phyloP scores from a whole-genome alignment of 805 yeast genomes.

The Pichia cephalocereana region DNA sequence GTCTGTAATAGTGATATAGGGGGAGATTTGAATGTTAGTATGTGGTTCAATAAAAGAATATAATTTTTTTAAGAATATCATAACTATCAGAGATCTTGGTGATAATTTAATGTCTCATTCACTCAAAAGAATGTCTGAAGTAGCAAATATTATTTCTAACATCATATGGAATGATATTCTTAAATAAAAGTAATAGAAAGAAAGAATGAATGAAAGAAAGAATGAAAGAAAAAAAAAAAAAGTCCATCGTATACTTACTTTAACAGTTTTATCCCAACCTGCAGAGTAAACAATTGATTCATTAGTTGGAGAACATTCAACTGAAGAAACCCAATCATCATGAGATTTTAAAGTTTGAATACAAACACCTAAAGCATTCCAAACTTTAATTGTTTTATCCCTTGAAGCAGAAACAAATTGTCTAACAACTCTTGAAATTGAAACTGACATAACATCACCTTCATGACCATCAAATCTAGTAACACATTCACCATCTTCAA shows the following conservation, averaged over 20 bases:
- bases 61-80: no score
- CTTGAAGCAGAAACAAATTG: slow-evolving; percentile 98
- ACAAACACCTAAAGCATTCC: slow-evolving; percentile 99
- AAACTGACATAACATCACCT: slow-evolving; percentile 94
- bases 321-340: slow-evolving; percentile 98
- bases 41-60: no score
- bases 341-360: slow-evolving; percentile 90
- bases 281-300: slow-evolving; percentile 83
- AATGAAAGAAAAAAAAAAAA: not conserved
- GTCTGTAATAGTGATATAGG: slow-evolving; percentile 41
- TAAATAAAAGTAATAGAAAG: not conserved
- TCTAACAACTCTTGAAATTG: slow-evolving; percentile 93
- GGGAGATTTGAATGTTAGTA: slow-evolving; percentile 13
- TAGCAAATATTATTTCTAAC: slow-evolving; percentile 85
- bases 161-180: slow-evolving; percentile 45
- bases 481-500: slow-evolving; percentile 87
- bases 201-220: not conserved
- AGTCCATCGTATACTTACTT: slow-evolving; percentile 45
- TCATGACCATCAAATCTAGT: slow-evolving; percentile 97
- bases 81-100: slow-evolving; percentile 96
- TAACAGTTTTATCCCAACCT: slow-evolving; percentile 97
- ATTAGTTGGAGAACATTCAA: slow-evolving; percentile 88
- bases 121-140: slow-evolving; percentile 78
- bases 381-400: slow-evolving; percentile 97
- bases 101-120: slow-evolving; percentile 94